Evolutionary conservation across 495 filamentous ascomycete species (phyloP), one percentile per base, ranked within the genome.

Genomic region (Daldinia caldariorum): DNA sequence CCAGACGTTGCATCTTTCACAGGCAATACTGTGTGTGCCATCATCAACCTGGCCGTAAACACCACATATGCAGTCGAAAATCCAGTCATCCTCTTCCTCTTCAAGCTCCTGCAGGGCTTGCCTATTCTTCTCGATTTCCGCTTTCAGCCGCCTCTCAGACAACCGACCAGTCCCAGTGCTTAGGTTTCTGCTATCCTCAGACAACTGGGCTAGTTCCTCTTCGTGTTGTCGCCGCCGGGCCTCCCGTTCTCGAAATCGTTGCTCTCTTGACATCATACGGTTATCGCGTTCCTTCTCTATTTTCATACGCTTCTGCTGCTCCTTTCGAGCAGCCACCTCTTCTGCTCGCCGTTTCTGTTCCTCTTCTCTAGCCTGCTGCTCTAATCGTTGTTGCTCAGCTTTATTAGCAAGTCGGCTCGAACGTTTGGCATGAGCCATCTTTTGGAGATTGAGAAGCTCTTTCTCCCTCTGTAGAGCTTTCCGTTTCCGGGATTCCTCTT

Each of bases 1-100:
- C 95, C 95, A 99, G 18, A 97, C 89, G 76, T 91, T 95, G 83
- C 95, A 99, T 54, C 85, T 89, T 73, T 98, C 95, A 77, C 95
- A 99, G n/a, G 94, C 90, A 63, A 99, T 88, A 76, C 92, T 97
- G 77, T 97, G 92, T 1, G 91, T 89, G 53, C 95, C 95, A 72
- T 97, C 95, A 70, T 97, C 94, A 38, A 97, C 90, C 72, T 95
- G 89, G 43, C 95, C 94, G 78, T 97, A 89, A 31, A 91, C 86
- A 29, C 93, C 93, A 78, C 95, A 99, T 13, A 90, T 86, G 78
- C 95, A 99, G 74, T 98, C 95, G 75, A 99, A 98, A 34, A 93
- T 85, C 95, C 95, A 97, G 57, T 94, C 88, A 12, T 93, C 92
- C 54, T 94, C 90, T 72, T 94, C 87, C 1, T 85, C 82, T 47